Evolutionary conservation across 371 early-diverging fungal species (phyloP), one percentile per base, ranked within the genome.

Genomic region (Circinella minor): DNA sequence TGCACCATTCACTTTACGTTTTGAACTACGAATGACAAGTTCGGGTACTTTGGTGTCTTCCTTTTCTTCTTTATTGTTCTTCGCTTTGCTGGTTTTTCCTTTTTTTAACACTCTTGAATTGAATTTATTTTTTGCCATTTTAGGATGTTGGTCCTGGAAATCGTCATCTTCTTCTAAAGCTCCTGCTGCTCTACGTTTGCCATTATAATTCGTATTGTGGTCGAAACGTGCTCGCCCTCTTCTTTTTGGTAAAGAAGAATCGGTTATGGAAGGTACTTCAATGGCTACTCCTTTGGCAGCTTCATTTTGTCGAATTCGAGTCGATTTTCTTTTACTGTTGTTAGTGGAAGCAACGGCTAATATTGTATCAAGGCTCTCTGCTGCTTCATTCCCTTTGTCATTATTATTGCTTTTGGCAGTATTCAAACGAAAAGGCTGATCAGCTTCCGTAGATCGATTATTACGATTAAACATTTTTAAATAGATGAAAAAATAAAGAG

Each of bases 1-100:
- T 51, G 51, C 51, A 51, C 57, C 57, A 27, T 57, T 57, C 36
- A 34, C 36, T 57, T 57, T 57, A 34, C 57, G 57, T 34, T 18
- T 34, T 13, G 57, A 57, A 10, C 27, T 34, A 57, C 18, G 34
- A 57, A 57, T 11, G 6, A 57, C n/a, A 1, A 57, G 57, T 34
- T 57, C n/a, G 1, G 57, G 57, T 27, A 57, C 14, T 57, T 17
- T n/a, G 15, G 51, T 15, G 4, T 13, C 51, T 51, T 51, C 51
- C 3, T 8, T 8, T 51, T 18, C 2, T 34, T 34, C 27, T 14
- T 18, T 9, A 17, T 57, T 14, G 57, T 18, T 34, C 7, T 18
- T 34, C 1, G n/a, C 5, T 57, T 34, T 57, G 27, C 27, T 27
- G 27, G 0, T n/a, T 34, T 34, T 57, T 57, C n/a, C 57, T 27